These are phyloP conservation scores for Pulveroboletus ravenelii DNA, from an alignment of 768 basidiomycete genomes.

Conservation along the genomic window DNA sequence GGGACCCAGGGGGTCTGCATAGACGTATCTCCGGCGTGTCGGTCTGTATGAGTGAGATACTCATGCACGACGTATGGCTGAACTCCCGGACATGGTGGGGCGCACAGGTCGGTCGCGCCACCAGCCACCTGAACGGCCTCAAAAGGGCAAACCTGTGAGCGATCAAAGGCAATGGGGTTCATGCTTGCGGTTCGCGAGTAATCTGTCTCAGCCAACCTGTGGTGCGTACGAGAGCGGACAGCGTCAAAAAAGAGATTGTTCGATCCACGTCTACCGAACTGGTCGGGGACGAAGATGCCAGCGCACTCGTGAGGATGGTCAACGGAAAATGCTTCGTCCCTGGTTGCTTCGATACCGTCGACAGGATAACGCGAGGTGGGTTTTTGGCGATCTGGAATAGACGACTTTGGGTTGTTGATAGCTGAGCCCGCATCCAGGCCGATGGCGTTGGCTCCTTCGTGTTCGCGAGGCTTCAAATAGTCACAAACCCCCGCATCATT, in stretches of 20 bases:
- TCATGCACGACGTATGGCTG: conserved; percentile 25
- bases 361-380: conserved; percentile 12
- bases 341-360: conserved; percentile 12
- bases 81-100: conserved; percentile 13
- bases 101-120: conserved; percentile 25
- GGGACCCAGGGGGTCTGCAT: conserved; percentile 27
- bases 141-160: conserved; percentile 19
- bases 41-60: conserved; percentile 26
- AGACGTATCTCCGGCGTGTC: conserved; percentile 17
- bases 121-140: conserved; percentile 17
- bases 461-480: conserved; percentile 18
- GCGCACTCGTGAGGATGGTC: conserved; percentile 15
- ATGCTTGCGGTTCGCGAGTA: conserved; percentile 17
- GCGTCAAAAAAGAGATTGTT: conserved; percentile 40
- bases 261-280: conserved; percentile 31
- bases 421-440: conserved; percentile 8
- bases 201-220: conserved; percentile 24
- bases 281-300: conserved; percentile 14
- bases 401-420: conserved; percentile 6
- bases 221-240: conserved; percentile 23
- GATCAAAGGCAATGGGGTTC: conserved; percentile 19
- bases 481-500: conserved; percentile 19
- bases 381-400: conserved; percentile 19
- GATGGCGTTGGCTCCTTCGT: conserved; percentile 15
- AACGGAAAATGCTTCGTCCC: conserved; percentile 9